A percentile compares a stretch with the other conserved stretches of the same genome.
phyloP scores from a whole-genome alignment of 495 filamentous ascomycete genomes.

The Penicillium cosmopolitanum region DNA sequence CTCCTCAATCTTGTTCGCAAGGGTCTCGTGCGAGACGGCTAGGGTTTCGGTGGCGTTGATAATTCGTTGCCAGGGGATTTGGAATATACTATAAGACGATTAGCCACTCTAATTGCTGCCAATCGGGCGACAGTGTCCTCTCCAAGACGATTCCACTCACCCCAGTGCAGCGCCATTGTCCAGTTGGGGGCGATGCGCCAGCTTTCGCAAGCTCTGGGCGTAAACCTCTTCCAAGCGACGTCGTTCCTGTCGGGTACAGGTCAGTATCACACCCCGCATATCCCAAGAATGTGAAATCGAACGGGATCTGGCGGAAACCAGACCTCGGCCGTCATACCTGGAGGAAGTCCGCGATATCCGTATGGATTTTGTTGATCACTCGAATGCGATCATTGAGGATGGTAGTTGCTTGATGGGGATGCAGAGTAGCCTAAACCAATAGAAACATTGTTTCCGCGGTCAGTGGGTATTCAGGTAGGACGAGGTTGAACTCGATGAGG shows the following conservation, averaged over 20 bases:
- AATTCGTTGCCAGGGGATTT: constrained; percentile 90
- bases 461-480: constrained; percentile 9
- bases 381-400: constrained; percentile 87
- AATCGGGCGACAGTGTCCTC: not conserved
- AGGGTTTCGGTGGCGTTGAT: constrained; percentile 76
- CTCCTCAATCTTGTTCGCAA: constrained; percentile 83
- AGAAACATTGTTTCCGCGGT: constrained; percentile 16
- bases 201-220: constrained; percentile 78
- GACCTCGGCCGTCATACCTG: constrained; percentile 63
- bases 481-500: not conserved
- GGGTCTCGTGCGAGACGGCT: constrained; percentile 80
- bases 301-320: constrained; percentile 9
- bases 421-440: constrained; percentile 68
- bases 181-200: constrained; percentile 69
- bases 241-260: constrained; percentile 67
- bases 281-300: constrained; percentile 14
- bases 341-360: constrained; percentile 94
- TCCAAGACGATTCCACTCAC: constrained; percentile 53
- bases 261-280: constrained; percentile 19
- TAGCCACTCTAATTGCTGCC: constrained; percentile 1
- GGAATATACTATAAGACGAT: constrained; percentile 71
- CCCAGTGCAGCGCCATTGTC: constrained; percentile 79
- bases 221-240: constrained; percentile 92
- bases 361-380: constrained; percentile 82
- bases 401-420: constrained; percentile 82